Base-by-base conservation (phyloP, 805 yeast species). In the Candida incommunis region DNA sequence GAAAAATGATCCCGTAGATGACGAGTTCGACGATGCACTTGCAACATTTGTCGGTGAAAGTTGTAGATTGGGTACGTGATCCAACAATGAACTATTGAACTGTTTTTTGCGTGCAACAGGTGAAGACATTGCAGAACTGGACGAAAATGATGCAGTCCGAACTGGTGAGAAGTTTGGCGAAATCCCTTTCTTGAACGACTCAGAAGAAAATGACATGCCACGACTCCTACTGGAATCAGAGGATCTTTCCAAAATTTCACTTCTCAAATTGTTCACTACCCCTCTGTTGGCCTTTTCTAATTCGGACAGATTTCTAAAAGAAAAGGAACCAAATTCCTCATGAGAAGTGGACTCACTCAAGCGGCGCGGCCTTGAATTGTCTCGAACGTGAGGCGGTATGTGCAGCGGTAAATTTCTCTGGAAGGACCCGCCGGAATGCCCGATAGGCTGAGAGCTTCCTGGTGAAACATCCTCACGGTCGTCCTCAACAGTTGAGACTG, bases 211-310 rank as follows among this genome's bases (percentile, higher is more conserved):
- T 43, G 76, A 71, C 45, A 64, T 68, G n/a, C 61, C 53, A 3
- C 63, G 50, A 21, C 51, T 42, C 13, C 53, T 48, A 2, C 51
- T 41, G n/a, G 9, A 31, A n/a, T 31, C 46, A 49, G 64, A 67
- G 27, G 13, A 9, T 52, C 75, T 78, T 51, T 78, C 84, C 51
- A 80, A 94, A 25, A 25, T 25, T 59, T 90, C 97, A 24, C 71
- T 80, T 56, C 87, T 83, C 57, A 92, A 72, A 50, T 95, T 68
- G 55, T 84, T 83, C 50, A 92, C 86, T 13, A 83, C 88, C 63
- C 88, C 96, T 57, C 85, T 86, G 58, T 92, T 92, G 5, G 95
- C 96, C 54, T 82, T 83, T 54, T 92, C 97, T 46, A 94, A 70
- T 3, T 92, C 92, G 3, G 90, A 80, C 50, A 92, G 65, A 59